A percentile compares a stretch with the other conserved stretches of the same genome.
Conservation (phyloP, 2,329 filamentous ascomycete genomes). For the Periconia macrospinosa region DNA sequence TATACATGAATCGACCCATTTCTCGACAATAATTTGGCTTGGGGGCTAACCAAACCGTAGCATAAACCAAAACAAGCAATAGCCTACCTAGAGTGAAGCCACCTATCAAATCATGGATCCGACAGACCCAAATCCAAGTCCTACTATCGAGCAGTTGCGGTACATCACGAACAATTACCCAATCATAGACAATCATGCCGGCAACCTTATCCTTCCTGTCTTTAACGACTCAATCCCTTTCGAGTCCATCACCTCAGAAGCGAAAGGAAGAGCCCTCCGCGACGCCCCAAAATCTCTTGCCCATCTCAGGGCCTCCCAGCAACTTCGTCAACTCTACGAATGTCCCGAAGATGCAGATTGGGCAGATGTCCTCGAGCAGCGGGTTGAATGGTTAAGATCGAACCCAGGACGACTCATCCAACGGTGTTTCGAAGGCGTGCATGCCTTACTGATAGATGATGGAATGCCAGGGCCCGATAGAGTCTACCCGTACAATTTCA, state of each 20-base stretch:
- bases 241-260: conserved; percentile 72
- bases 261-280: conserved; percentile 66
- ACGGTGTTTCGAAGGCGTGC: conserved; percentile 70
- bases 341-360: conserved; percentile 63
- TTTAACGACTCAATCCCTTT: conserved; percentile 55
- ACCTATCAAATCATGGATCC: neutral
- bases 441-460: conserved; percentile 78
- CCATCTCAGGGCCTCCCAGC: conserved; percentile 69
- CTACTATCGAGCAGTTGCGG: conserved; percentile 35
- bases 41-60: no score
- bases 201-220: conserved; percentile 64
- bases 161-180: conserved; percentile 49
- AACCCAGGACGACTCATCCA: conserved; percentile 59
- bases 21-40: no score
- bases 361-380: conserved; percentile 55
- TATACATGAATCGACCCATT: no score
- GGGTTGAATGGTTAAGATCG: conserved; percentile 50
- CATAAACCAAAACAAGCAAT: no score
- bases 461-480: conserved; percentile 61
- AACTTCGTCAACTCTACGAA: conserved; percentile 66
- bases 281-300: conserved; percentile 65
- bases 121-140: conserved; percentile 11
- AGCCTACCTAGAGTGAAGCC: neutral
- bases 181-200: conserved; percentile 74
- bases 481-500: conserved; percentile 61